Percentiles rank a stretch among this genome's conserved stretches.
Conservation (phyloP, 2,329 filamentous ascomycete genomes). For the Volutella citrinella region DNA sequence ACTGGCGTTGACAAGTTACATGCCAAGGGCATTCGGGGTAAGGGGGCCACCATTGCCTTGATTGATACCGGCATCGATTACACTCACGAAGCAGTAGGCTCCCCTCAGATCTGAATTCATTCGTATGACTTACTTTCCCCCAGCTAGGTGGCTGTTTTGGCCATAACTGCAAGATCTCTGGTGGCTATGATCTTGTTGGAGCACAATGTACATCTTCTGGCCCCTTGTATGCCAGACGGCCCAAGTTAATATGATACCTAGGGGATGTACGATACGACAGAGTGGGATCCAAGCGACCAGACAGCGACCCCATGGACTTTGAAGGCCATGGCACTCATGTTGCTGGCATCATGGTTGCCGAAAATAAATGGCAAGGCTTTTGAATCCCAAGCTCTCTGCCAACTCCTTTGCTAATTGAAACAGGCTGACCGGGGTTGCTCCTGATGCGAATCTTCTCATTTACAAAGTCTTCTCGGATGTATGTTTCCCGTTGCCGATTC, state of each 20-base stretch:
- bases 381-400: not conserved
- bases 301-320: slow-evolving; percentile 33
- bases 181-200: slow-evolving; percentile 38
- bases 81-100: slow-evolving; percentile 33
- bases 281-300: slow-evolving; percentile 29
- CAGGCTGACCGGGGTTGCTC: slow-evolving; percentile 44
- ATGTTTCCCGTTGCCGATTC: slow-evolving; percentile 1
- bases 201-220: slow-evolving; percentile 23
- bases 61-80: slow-evolving; percentile 41
- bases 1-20: slow-evolving; percentile 39
- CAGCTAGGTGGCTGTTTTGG: slow-evolving; percentile 39
- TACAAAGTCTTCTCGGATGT: slow-evolving; percentile 43
- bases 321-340: slow-evolving; percentile 39
- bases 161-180: slow-evolving; percentile 35
- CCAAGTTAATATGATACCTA: slow-evolving; percentile 13
- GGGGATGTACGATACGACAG: slow-evolving; percentile 30
- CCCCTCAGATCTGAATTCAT: not conserved
- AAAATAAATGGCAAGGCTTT: slow-evolving; percentile 31
- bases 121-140: not conserved
- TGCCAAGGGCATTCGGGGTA: slow-evolving; percentile 33
- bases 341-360: slow-evolving; percentile 47
- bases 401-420: not conserved
- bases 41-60: slow-evolving; percentile 36
- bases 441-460: slow-evolving; percentile 40
- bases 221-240: not conserved